Percentiles rank a stretch among this genome's conserved stretches.
These are phyloP conservation scores for Fomitopsis betulina DNA, from an alignment of 1,284 basidiomycete species.

Conservation along the genomic window DNA sequence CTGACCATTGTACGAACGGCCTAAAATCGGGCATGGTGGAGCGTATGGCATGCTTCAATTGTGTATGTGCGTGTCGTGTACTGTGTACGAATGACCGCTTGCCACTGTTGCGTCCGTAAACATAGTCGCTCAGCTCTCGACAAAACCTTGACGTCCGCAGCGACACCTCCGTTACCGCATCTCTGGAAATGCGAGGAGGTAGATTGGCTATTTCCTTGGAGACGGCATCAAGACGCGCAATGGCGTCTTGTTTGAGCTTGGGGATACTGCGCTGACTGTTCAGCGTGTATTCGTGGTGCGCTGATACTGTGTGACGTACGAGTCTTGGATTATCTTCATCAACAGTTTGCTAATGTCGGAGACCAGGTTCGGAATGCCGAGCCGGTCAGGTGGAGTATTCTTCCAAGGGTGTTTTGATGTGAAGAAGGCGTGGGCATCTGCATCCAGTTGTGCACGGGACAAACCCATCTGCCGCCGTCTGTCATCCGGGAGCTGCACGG, in stretches of 20 bases:
- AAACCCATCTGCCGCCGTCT: conserved; percentile 36
- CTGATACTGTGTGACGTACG: conserved; percentile 33
- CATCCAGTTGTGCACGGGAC: conserved; percentile 32
- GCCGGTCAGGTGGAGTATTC: conserved; percentile 34
- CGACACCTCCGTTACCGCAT: conserved; percentile 41
- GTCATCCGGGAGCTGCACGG: conserved; percentile 57
- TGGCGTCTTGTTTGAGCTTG: conserved; percentile 33
- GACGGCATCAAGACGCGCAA: conserved; percentile 33
- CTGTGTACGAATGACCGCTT: conserved; percentile 31
- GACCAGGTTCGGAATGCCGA: conserved; percentile 53
- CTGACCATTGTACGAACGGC: conserved; percentile 5
- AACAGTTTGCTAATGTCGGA: conserved; percentile 46
- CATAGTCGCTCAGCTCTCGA: conserved; percentile 28
- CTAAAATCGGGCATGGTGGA: conserved; percentile 37
- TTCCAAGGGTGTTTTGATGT: conserved; percentile 44
- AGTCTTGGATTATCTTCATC: conserved; percentile 42
- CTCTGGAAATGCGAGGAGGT: conserved; percentile 32
- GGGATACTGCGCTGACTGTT: conserved; percentile 40
- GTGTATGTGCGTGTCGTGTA: conserved; percentile 27
- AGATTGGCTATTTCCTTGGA: conserved; percentile 31
- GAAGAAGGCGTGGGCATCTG: conserved; percentile 40
- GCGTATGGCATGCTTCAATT: conserved; percentile 31
- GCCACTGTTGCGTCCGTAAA: conserved; percentile 31
- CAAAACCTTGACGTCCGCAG: conserved; percentile 40
- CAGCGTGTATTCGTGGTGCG: background rate